phyloP scores from a whole-genome alignment of 768 basidiomycete species.

The Amanita polypyramis region DNA sequence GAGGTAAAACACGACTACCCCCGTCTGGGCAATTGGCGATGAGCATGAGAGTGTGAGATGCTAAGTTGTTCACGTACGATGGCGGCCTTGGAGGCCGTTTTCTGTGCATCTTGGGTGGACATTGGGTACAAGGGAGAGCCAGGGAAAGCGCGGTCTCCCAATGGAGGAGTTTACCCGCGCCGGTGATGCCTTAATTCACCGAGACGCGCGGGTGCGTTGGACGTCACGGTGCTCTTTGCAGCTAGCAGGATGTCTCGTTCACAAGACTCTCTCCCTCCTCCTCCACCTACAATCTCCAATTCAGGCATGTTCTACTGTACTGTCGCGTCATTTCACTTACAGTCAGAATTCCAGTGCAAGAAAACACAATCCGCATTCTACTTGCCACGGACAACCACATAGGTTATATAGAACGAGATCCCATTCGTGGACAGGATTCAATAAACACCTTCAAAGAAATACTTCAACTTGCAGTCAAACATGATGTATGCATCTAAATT shows the following conservation, averaged over 20 bases:
- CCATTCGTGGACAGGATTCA: conserved; percentile 88
- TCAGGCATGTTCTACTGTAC: conserved; percentile 14
- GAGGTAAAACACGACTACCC: conserved; percentile 77
- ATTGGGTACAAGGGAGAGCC: conserved; percentile 9
- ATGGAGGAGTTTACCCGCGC: conserved; percentile 9
- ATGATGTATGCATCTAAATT: conserved; percentile 48
- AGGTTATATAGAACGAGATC: conserved; percentile 91
- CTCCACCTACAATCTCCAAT: conserved; percentile 6
- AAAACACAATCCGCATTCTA: conserved; percentile 72
- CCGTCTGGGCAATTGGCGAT: conserved; percentile 31
- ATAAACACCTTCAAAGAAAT: conserved; percentile 95
- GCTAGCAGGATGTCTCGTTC: not conserved
- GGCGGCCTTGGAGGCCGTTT: conserved; percentile 7
- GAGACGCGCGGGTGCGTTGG: conserved; percentile 1
- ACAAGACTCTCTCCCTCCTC: conserved; percentile 4
- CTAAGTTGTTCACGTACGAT: conserved; percentile 10
- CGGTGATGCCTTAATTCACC: not conserved
- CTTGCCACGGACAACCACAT: conserved; percentile 96
- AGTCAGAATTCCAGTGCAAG: conserved; percentile 27
- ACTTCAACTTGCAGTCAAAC: conserved; percentile 78
- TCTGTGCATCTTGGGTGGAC: conserved; percentile 19
- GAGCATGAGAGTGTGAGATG: conserved; percentile 17
- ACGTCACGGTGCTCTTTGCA: not conserved
- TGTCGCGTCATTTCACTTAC: not conserved
- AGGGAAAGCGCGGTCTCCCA: not conserved